Base-by-base conservation (phyloP, 768 basidiomycete species). In the Mycena epipterygia region DNA sequence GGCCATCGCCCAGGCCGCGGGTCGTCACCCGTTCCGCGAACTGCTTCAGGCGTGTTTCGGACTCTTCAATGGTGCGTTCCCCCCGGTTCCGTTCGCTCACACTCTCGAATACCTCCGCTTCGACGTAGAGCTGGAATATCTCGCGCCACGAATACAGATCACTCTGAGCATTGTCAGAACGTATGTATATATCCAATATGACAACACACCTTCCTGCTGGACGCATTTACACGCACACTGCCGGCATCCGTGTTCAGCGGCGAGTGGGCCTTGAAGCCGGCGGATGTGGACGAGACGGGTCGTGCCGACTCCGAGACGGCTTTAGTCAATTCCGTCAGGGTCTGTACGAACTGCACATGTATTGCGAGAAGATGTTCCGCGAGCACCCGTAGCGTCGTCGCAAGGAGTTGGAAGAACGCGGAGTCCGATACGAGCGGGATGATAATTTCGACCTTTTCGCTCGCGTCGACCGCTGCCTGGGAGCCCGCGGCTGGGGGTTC, bases 71-170 rank as follows among this genome's bases (percentile, higher is more conserved):
- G 21, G 86, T 83, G 35, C 90, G 84, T 74, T 96, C 93, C 1
- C 94, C 95, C 5, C 91, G 79, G 53, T 85, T 83, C 1, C 85
- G 76, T 78, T 96, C 96, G 17, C 84, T 79, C 14, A 89, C 79
- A 39, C 88, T 89, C 78, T 97, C 95, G 74, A 97, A 98, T 1
- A 98, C 89, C 74, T 96, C 93, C 0, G 89, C 84, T 74, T 97
- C 95, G 55, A 93, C 85, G 79, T 97, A 98, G 3, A 97, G 81
- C 67, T 91, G 90, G 76, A 98, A 97, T 32, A 98, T 91, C 80
- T 95, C 91, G 27, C 97, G 84, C 97, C 97, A 98, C 8, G 89
- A 86, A 77, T 94, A 95, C 11, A 98, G 80, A 74, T 98, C 96
- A 14, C 83, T 86, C 86, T 88, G 48, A 48, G 23, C 29, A 25